These are phyloP conservation scores for Elsinoe arachidis DNA, from an alignment of 2,329 filamentous ascomycete species.

Conservation along the genomic window DNA sequence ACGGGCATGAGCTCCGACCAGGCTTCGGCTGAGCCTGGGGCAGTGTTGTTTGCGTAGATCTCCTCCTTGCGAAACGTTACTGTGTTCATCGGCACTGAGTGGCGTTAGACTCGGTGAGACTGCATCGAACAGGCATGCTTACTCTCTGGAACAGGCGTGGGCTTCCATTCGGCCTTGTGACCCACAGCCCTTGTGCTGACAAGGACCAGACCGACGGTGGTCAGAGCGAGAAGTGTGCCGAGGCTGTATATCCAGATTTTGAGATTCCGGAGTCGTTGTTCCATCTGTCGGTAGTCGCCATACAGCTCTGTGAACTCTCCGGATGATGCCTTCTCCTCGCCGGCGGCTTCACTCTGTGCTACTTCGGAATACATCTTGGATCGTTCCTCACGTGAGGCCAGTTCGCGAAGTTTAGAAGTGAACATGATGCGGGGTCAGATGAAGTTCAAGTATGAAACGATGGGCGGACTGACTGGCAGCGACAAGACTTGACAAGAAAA, in stretches of 20 bases:
- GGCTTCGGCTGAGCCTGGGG: constrained; percentile 22
- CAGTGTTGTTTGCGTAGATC: constrained; percentile 20
- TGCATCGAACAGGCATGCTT: background rate
- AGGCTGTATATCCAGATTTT: constrained; percentile 11
- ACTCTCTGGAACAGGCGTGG: constrained; percentile 7
- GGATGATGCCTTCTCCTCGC: constrained; percentile 8
- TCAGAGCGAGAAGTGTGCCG: background rate
- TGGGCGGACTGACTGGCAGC: background rate
- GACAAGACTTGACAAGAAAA: constrained; percentile 10
- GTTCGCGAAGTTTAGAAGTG: constrained; percentile 6
- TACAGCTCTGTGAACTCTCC: constrained; percentile 2
- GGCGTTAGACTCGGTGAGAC: background rate
- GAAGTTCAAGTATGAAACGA: constrained; percentile 8
- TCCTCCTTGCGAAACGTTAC: constrained; percentile 22
- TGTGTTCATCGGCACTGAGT: constrained; percentile 17
- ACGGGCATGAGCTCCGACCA: constrained; percentile 23
- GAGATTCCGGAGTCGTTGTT: constrained; percentile 10
- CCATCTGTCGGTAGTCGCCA: constrained; percentile 9
- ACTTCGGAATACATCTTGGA: constrained; percentile 11
- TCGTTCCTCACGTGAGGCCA: constrained; percentile 3
- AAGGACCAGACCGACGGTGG: background rate
- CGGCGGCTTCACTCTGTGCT: background rate
- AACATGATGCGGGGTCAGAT: constrained; percentile 10
- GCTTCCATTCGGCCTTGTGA: background rate
- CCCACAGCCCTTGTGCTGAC: background rate